These are phyloP conservation scores for Penicillium sp. DNA, from an alignment of 2,329 filamentous ascomycete species.

Conservation along the genomic window DNA sequence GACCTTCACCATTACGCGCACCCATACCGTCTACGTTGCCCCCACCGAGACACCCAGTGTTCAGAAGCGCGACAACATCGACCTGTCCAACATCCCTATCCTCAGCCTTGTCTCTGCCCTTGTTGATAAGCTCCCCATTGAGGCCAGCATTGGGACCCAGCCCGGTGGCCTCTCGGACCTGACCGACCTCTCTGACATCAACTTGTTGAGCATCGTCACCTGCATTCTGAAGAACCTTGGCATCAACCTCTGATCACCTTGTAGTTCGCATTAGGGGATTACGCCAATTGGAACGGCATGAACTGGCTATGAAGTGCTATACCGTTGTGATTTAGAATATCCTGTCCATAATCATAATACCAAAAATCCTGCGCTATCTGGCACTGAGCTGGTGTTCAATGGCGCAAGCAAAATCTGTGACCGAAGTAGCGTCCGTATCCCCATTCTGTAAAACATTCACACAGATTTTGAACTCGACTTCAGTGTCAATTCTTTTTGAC, in stretches of 20 bases:
- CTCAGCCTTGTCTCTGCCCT: background rate
- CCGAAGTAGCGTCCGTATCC: too few species aligned
- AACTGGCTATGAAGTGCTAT: background rate
- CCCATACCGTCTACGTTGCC: background rate
- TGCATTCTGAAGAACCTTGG: background rate
- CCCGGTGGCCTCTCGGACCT: background rate
- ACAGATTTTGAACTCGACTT: background rate
- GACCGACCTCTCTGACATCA: background rate
- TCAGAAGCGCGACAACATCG: background rate
- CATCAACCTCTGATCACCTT: background rate
- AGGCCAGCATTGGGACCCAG: background rate
- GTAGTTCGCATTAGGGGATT: background rate
- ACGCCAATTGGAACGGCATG: background rate
- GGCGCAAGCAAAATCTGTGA: background rate
- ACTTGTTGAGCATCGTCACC: background rate
- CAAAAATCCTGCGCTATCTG: background rate
- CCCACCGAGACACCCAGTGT: background rate
- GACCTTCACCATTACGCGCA: background rate
- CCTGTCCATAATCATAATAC: background rate
- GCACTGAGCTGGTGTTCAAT: background rate
- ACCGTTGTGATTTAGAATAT: background rate
- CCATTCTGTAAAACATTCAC: too few species aligned
- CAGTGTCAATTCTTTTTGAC: background rate
- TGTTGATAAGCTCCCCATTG: background rate
- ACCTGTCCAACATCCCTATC: background rate